Percentiles rank a stretch among this genome's conserved stretches.
These are phyloP conservation scores for Talaromyces albobiverticillius DNA, from an alignment of 2,329 filamentous ascomycete species.

Conservation along the genomic window DNA sequence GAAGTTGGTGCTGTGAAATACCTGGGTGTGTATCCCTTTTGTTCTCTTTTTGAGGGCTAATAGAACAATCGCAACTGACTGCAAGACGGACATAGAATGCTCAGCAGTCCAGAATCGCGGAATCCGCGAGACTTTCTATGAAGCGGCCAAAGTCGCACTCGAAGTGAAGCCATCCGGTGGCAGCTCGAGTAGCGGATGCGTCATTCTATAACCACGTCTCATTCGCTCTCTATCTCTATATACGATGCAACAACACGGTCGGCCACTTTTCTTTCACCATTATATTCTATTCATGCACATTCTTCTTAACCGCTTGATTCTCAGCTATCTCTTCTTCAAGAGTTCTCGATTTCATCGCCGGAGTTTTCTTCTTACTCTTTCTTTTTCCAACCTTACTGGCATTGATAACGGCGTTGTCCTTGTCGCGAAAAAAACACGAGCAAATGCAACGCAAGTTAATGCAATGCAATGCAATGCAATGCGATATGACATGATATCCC, in stretches of 20 bases:
- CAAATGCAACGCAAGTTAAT: background rate
- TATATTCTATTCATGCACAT: conserved; percentile 12
- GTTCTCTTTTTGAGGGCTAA: background rate
- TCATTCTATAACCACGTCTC: conserved; percentile 30
- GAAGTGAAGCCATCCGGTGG: conserved; percentile 43
- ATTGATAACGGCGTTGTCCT: conserved; percentile 12
- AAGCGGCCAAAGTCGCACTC: conserved; percentile 90
- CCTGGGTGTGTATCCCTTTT: conserved; percentile 55
- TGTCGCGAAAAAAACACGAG: background rate
- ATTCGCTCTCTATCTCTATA: background rate
- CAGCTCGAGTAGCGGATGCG: conserved; percentile 32
- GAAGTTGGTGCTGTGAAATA: conserved; percentile 91
- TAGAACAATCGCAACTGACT: background rate
- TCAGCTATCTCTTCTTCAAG: background rate
- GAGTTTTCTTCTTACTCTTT: background rate
- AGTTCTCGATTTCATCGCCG: background rate
- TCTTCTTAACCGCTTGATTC: conserved; percentile 5
- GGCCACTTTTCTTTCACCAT: background rate
- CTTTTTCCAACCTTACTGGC: conserved; percentile 3
- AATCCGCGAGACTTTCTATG: conserved; percentile 97
- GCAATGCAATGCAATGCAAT: conserved; percentile 6
- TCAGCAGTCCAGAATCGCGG: conserved; percentile 97
- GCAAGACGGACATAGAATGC: conserved; percentile 66
- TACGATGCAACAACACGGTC: conserved; percentile 6
- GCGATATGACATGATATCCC: conserved; percentile 4